Evolutionary conservation across 495 filamentous ascomycete species (phyloP).

Genomic region (Aspergillus funiculosus): DNA sequence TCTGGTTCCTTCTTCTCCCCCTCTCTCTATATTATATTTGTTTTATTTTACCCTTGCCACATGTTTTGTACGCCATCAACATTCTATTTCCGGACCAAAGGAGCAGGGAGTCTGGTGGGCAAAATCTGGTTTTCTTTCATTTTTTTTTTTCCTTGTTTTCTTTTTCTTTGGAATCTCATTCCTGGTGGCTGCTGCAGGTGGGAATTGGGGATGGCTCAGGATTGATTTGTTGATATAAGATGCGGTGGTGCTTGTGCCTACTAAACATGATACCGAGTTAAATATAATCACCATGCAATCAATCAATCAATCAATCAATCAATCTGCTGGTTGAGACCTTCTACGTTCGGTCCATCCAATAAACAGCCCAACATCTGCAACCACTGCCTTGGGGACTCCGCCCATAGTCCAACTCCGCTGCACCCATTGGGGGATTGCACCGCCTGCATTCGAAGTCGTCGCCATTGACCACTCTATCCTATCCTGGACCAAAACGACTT

Average conservation of each 20-base stretch:
- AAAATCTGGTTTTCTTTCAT: slow-evolving; percentile 13
- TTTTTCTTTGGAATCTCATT: not conserved
- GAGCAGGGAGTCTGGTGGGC: slow-evolving; percentile 16
- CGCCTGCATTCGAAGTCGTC: slow-evolving; percentile 63
- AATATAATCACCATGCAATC: not conserved
- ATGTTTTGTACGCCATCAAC: slow-evolving; percentile 18
- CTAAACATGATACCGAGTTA: not conserved
- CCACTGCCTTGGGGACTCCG: slow-evolving; percentile 58
- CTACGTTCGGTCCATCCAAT: slow-evolving; percentile 50
- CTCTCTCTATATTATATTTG: slow-evolving; percentile 8
- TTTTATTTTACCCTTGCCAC: slow-evolving; percentile 8
- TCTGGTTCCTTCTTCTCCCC: slow-evolving; percentile 16
- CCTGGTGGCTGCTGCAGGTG: not conserved
- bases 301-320: too few species aligned
- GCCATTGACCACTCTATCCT: slow-evolving; percentile 62
- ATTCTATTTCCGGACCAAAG: slow-evolving; percentile 5
- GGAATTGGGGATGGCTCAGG: not conserved
- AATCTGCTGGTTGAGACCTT: slow-evolving; percentile 20
- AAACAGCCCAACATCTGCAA: slow-evolving; percentile 68
- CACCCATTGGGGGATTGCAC: slow-evolving; percentile 60
- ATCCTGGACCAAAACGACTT: slow-evolving; percentile 32
- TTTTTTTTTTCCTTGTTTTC: slow-evolving; percentile 2
- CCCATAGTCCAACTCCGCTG: slow-evolving; percentile 51
- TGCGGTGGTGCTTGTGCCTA: not conserved
- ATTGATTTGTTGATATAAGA: slow-evolving; percentile 9